phyloP scores from a whole-genome alignment of 2,329 filamentous ascomycete genomes.

The Colletotrichum simmondsii region DNA sequence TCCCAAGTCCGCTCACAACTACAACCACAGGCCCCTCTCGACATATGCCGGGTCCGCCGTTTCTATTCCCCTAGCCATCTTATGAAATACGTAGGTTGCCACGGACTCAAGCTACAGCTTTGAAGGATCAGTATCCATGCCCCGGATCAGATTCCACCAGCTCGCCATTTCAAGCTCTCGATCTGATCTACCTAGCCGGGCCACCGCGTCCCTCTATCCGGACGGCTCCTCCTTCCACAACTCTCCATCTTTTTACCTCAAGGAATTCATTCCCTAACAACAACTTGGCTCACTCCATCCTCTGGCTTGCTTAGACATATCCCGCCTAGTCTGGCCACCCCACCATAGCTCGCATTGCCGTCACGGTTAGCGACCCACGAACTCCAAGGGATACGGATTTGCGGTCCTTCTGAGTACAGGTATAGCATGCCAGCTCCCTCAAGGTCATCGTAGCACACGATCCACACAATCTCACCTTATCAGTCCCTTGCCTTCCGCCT shows the following conservation, averaged over 20 bases:
- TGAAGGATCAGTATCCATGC: constrained; percentile 11
- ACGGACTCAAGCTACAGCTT: neutral
- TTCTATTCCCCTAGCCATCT: neutral
- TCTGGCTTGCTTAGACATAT: neutral
- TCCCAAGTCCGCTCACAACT: neutral
- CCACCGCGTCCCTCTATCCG: neutral
- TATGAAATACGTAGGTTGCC: neutral
- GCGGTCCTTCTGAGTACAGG: neutral
- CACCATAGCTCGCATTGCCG: neutral
- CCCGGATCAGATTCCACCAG: constrained; percentile 4
- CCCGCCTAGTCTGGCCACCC: neutral
- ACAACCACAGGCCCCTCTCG: neutral
- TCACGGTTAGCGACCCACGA: constrained; percentile 4
- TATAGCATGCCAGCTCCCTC: constrained; percentile 18
- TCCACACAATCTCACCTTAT: constrained; percentile 12
- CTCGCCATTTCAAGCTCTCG: neutral
- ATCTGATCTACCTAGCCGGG: constrained; percentile 2
- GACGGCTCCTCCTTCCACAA: neutral
- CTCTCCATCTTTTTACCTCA: neutral
- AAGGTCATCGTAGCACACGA: constrained; percentile 17
- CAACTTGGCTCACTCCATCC: neutral
- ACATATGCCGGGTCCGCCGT: neutral
- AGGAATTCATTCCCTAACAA: neutral
- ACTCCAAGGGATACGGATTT: constrained; percentile 12
- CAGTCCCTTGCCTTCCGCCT: constrained; percentile 4